These are phyloP conservation scores for Echeveria elegans DNA, from an alignment of 164 flowering plant genomes.

Conservation along the genomic window DNA sequence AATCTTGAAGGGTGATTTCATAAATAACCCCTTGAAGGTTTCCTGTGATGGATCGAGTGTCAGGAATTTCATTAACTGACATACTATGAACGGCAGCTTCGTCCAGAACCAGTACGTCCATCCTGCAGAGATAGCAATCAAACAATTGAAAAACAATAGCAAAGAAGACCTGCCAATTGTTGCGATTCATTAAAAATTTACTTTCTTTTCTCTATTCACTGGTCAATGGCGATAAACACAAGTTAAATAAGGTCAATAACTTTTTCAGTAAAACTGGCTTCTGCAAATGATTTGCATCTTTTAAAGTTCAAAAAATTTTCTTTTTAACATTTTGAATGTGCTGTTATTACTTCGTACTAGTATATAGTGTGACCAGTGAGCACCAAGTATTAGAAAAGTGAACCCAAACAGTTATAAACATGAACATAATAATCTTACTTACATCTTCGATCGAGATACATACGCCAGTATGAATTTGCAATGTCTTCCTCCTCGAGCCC, in stretches of 20 bases:
- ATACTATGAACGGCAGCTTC: constrained; percentile 61
- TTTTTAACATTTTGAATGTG: background rate
- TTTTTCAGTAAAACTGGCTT: too few relatives aligned
- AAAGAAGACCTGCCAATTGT: background rate
- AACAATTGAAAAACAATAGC: background rate
- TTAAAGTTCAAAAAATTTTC: too few relatives aligned
- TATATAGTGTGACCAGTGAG: too few relatives aligned
- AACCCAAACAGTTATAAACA: too few relatives aligned
- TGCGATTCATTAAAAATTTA: too few relatives aligned
- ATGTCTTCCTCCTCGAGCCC: constrained; percentile 19
- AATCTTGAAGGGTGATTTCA: constrained; percentile 38
- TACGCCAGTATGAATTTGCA: constrained; percentile 80
- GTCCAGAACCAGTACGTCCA: constrained; percentile 49
- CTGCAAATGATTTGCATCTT: too few relatives aligned
- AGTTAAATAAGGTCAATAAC: too few relatives aligned
- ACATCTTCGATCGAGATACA: constrained; percentile 75
- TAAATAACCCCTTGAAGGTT: constrained; percentile 68
- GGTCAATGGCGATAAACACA: too few relatives aligned
- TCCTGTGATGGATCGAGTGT: constrained; percentile 49
- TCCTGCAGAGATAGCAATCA: constrained; percentile 29
- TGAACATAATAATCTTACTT: constrained; percentile 27
- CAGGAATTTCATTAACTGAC: constrained; percentile 50
- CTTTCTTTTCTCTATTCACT: too few relatives aligned
- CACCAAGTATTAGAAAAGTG: background rate
- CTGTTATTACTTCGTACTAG: too few relatives aligned